Base-by-base conservation (phyloP, 495 filamentous ascomycete genomes). In the Cryomyces minteri region DNA sequence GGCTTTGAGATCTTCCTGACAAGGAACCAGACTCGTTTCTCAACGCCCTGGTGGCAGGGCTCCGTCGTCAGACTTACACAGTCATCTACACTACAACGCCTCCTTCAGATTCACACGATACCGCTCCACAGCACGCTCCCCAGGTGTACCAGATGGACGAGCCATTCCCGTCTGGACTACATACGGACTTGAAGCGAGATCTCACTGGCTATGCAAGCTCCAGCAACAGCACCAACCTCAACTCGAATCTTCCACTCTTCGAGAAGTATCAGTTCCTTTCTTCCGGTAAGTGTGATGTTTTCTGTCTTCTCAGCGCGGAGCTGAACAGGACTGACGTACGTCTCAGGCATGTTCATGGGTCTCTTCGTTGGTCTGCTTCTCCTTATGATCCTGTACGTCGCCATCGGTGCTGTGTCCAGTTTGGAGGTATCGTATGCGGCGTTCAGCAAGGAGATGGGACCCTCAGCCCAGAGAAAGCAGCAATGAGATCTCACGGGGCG, bases 371-470 rank as follows among this genome's bases (percentile, higher is more conserved):
- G 60, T 14, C 63, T 86, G 29, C 53, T 94, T 33, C 70, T 92
- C 39, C 54, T 93, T 34, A 62, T 71, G 18, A 84, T 96, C 50
- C 62, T 94, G 12, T 79, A 77, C 54, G 77, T 85, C 43, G 90
- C 76, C 28, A 66, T 96, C 42, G 72, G 56, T 45, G 85, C 83
- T 18, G 63, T 98, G 5, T 63, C 72, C 5, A 87, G 86, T 48
- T 66, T 98, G 34, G 67, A 94, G 60, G 82, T 96, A 9, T 77
- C 82, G 7, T 96, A 96, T 64, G 83, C 79, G 41, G 87, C 90
- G 1, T 98, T 98, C 60, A 87, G 92, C 57, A 94, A 90, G 70
- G 88, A 95, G 59, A 94, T 84, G 65, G 84, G 88, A 0, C 79
- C 85, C 40, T 68, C 73, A 32, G 82, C 76, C 45, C 83, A 92